Evolutionary conservation across 2,329 filamentous ascomycete genomes (phyloP), one percentile per base, ranked within the genome.

Genomic region (Colletotrichum spinosum): DNA sequence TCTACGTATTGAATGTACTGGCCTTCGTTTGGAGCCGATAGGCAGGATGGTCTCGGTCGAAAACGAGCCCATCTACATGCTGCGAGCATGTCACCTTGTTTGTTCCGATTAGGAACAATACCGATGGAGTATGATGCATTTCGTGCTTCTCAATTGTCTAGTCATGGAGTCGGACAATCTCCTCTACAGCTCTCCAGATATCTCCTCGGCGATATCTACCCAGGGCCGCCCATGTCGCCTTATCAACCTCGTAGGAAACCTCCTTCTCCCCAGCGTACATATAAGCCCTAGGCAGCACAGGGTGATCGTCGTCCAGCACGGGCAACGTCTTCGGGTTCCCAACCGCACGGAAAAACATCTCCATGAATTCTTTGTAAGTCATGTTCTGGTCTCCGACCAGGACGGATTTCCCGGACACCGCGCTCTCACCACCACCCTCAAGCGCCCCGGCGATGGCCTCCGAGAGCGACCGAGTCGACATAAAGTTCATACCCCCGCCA

Each of bases 321-420:
- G 41, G 9, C 33, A 64, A 7, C 13, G 34, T 46, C 17, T 59
- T 38, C 7, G 2, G 8, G 34, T 38, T 64, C 1, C 48, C 52
- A 2, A 53, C 50, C 2, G 59, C 64, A 0, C 6, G 7, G 15
- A 64, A 64, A n/a, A 55, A 67, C 44, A n/a, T 46, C 25, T 51
- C 55, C 1, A 67, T 17, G n/a, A 63, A 67, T 49, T 53, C 51
- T 8, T 50, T 60, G 8, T 59, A 64, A 0, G 49, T 52, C 10
- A 59, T 5, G 9, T 59, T 67, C 50, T 64, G 42, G 11, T 67
- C 59, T 1, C 64, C 64, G 2, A 64, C 10, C 12, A 67, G 7
- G 13, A 67, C 42, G 0, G 50, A 37, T 25, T 41, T 59, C 1
- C 64, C 59, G 0, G 42, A 51, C 3, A 67, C 44, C 2, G 51